Percentiles rank a stretch among this genome's conserved stretches.
Evolutionary conservation across 2,329 filamentous ascomycete genomes (phyloP).

Genomic region (Trichoderma koningii): DNA sequence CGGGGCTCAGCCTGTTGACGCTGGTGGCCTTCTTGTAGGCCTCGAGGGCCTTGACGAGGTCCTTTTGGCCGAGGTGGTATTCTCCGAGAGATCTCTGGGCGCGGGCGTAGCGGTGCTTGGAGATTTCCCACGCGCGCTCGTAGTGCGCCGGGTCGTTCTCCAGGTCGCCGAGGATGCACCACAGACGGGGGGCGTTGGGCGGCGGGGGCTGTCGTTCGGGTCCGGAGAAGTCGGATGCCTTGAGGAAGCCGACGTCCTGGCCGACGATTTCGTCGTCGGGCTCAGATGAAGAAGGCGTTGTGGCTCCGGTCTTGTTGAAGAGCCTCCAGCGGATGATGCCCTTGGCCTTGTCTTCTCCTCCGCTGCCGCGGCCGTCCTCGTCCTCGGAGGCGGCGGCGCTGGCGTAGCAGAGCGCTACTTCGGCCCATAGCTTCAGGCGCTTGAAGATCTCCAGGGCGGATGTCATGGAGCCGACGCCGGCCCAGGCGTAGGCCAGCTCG

Average conservation of each 20-base stretch:
- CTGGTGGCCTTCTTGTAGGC: constrained; percentile 77
- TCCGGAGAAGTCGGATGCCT: constrained; percentile 56
- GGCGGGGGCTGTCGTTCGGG: constrained; percentile 69
- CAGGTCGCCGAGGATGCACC: constrained; percentile 92
- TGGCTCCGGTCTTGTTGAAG: constrained; percentile 62
- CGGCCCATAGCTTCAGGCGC: constrained; percentile 88
- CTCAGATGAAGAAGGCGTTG: constrained; percentile 37
- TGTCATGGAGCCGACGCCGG: constrained; percentile 78
- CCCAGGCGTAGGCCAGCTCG: constrained; percentile 92
- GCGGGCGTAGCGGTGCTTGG: constrained; percentile 75
- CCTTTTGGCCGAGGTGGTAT: constrained; percentile 66
- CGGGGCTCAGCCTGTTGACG: constrained; percentile 78
- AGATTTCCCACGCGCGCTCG: constrained; percentile 84
- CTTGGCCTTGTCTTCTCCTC: constrained; percentile 77
- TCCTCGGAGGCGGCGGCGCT: constrained; percentile 60
- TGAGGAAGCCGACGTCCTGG: constrained; percentile 59
- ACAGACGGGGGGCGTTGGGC: constrained; percentile 80
- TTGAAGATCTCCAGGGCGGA: constrained; percentile 97
- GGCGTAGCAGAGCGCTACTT: constrained; percentile 88
- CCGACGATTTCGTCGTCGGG: constrained; percentile 54
- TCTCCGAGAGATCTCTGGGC: constrained; percentile 87
- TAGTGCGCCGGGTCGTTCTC: constrained; percentile 75
- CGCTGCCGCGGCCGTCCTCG: constrained; percentile 54
- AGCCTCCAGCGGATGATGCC: constrained; percentile 76
- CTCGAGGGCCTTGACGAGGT: constrained; percentile 69